Base-by-base conservation (phyloP, 495 filamentous ascomycete genomes). In the Penicillium subrubescens region DNA sequence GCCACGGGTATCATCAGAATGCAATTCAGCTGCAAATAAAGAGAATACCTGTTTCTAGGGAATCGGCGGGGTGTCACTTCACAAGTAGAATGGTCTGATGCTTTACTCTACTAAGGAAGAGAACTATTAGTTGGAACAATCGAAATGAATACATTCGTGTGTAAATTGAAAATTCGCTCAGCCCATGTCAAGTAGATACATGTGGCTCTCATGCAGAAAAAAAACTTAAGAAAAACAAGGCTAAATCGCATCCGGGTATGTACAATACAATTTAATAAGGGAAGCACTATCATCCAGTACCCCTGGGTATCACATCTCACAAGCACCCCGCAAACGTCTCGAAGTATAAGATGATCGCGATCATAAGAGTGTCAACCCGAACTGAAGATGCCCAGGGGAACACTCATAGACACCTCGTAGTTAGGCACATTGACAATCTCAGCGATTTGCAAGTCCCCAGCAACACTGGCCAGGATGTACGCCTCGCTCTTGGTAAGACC, bases 391-490 rank as follows among this genome's bases (percentile, higher is more conserved):
- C 74, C 77, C 66, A 85, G 60, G 1, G 80, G 79, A 35, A 85
- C 54, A 41, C 71, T 78, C 77, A 80, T 80, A 2, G 81, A 75
- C 29, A 83, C 77, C 25, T 75, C 78, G 64, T 71, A 84, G 57
- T 84, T 76, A 27, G 82, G 82, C 69, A 85, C 79, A 60, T 83
- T 82, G 35, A 85, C 82, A 27, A 77, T 73, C 62, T 85, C 80
- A 11, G 70, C 75, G 59, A 84, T 78, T 60, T 79, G 77, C 29
- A 85, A 67, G 63, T 81, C 77, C 0, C 72, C 79, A 25, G 77
- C 79, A 46, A 83, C 79, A 66, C 77, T 81, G n/a, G 75, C 71
- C 37, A 85, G 66, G 56, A 85, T 83, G 70, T 85, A 85, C 4
- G 75, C 78, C 59, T 85, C 82, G 35, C 71, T 74, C 31, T 77